Conservation (phyloP, 306 rosid genomes). For the Quercus engelmannii region DNA sequence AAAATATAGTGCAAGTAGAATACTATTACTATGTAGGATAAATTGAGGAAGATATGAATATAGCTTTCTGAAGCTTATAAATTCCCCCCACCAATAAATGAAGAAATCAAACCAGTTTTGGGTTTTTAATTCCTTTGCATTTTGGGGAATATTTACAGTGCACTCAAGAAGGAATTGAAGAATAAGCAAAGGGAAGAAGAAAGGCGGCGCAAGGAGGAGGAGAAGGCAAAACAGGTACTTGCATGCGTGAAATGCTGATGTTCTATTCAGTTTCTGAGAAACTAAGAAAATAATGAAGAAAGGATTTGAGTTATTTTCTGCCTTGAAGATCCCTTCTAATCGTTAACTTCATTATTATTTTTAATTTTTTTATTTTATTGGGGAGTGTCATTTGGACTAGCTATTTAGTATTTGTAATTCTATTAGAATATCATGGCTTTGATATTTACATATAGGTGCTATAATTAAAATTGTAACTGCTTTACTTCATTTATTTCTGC, state of each 20-base stretch:
- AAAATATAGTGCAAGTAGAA: background rate
- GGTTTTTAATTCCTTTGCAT: background rate
- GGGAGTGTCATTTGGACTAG: background rate
- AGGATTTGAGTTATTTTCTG: background rate
- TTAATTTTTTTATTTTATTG: too few relatives aligned
- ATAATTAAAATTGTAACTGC: background rate
- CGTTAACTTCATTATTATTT: too few relatives aligned
- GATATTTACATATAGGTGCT: background rate
- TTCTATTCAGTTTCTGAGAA: background rate
- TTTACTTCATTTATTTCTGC: too few relatives aligned
- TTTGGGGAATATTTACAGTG: conserved; percentile 39
- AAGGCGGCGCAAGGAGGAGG: conserved; percentile 70
- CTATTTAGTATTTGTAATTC: background rate
- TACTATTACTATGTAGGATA: background rate
- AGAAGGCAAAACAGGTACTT: conserved; percentile 64
- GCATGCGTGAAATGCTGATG: background rate
- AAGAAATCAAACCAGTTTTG: background rate
- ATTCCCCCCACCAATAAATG: background rate
- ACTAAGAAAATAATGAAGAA: background rate
- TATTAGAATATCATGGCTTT: background rate
- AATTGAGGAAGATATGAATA: background rate
- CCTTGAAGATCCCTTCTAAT: background rate
- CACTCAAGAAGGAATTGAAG: conserved; percentile 69
- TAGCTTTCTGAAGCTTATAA: background rate
- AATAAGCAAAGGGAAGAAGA: conserved; percentile 71